Base-by-base conservation (phyloP, 2,329 filamentous ascomycete genomes). In the Aureobasidium subglaciale region DNA sequence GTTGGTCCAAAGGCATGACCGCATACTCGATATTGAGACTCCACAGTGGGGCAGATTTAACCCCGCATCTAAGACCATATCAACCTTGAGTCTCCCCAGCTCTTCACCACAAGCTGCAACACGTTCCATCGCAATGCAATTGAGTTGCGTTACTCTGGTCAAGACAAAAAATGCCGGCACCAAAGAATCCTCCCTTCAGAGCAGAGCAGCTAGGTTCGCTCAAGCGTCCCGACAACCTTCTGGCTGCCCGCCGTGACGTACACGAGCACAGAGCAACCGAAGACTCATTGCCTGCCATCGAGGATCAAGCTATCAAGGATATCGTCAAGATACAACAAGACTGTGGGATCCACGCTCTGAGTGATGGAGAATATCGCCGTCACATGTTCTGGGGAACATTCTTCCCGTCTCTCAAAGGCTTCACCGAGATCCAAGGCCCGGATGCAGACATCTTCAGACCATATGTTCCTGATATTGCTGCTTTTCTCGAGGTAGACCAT, bases 281-380 rank as follows among this genome's bases (percentile, higher is more conserved):
- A 46, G 73, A 79, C 24, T 77, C 82, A 55, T 76, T 89, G 5
- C 72, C 71, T 1, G 73, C 74, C 1, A 68, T 85, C 24, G 86
- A 89, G 69, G 80, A 84, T 63, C 76, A 79, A 60, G 77, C 83
- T 42, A 81, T 88, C 63, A 75, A 78, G 50, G 75, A 83, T 35
- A 77, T 85, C 35, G 81, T 86, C n/a, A 75, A 80, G 62, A 73
- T 79, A 57, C 85, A 88, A 71, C 71, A 78, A 58, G 72, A 81
- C 58, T 75, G 82, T 46, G 83, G 82, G 8, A 77, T 86, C 57
- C 76, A 78, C 25, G 78, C 78, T 9, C 73, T 86, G 40, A 83
- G 82, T 0, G 84, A 85, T 59, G 85, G 85, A 63, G 85, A 88
- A 68, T 87, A 86, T 63, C 60, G 66, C 15, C 58, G 60, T 40